These are phyloP conservation scores for Trichoderma asperellum DNA, from an alignment of 2,329 filamentous ascomycete species.

Conservation along the genomic window DNA sequence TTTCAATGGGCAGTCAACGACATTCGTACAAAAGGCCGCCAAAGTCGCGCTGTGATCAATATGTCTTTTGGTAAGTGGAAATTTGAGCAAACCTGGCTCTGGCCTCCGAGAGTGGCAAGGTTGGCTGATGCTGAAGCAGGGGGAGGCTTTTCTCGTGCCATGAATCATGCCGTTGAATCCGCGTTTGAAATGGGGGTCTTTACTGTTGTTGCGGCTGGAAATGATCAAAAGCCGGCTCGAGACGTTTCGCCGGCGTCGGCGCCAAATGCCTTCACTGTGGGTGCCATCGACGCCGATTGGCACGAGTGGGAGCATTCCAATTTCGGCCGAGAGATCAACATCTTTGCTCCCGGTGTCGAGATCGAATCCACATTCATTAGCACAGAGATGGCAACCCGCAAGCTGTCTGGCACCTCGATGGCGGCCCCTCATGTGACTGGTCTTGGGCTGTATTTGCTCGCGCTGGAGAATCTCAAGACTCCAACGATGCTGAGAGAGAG, in stretches of 20 bases:
- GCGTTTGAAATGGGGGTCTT: constrained; percentile 54
- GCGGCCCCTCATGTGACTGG: constrained; percentile 64
- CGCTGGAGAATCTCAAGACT: constrained; percentile 47
- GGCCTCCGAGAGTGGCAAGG: not conserved
- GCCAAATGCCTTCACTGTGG: constrained; percentile 54
- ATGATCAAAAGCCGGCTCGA: constrained; percentile 9
- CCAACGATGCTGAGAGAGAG: constrained; percentile 45
- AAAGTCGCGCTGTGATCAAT: constrained; percentile 46
- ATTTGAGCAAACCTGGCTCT: too few species aligned
- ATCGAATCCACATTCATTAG: constrained; percentile 54
- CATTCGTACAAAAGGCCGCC: constrained; percentile 35
- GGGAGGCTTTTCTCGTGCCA: constrained; percentile 49
- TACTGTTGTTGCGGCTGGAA: constrained; percentile 47
- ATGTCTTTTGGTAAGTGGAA: constrained; percentile 53
- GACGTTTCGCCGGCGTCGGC: constrained; percentile 53
- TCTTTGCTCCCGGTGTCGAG: constrained; percentile 55
- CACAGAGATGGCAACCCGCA: constrained; percentile 46
- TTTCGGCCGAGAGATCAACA: constrained; percentile 52
- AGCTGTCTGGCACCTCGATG: constrained; percentile 65
- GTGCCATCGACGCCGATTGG: constrained; percentile 49
- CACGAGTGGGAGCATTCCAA: constrained; percentile 53
- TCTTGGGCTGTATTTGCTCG: constrained; percentile 59
- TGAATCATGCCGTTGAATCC: constrained; percentile 58
- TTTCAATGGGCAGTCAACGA: constrained; percentile 35
- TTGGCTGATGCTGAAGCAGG: constrained; percentile 1